phyloP scores from a whole-genome alignment of 1,284 basidiomycete genomes.

The Cryptococcus deneoformans region DNA sequence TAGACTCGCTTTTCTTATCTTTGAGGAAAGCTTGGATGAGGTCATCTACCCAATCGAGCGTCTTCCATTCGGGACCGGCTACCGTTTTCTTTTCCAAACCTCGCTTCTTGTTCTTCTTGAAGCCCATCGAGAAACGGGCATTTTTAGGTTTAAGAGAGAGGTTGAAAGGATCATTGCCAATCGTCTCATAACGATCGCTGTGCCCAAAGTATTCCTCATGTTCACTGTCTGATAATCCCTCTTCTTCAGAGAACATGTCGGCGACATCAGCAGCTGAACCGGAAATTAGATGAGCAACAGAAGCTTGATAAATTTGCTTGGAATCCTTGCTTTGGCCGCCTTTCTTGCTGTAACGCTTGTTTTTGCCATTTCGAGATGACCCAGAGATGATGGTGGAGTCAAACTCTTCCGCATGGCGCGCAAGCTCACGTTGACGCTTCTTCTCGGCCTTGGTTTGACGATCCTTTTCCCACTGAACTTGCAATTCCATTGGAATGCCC shows the following conservation, averaged over 20 bases:
- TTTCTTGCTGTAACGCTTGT: constrained; percentile 31
- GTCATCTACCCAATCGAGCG: constrained; percentile 53
- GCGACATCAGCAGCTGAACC: constrained; percentile 40
- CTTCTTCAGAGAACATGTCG: constrained; percentile 32
- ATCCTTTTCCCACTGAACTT: constrained; percentile 74
- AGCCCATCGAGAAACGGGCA: neutral
- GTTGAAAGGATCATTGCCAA: neutral
- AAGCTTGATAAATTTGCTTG: constrained; percentile 32
- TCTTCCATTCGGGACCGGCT: constrained; percentile 2
- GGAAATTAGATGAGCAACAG: constrained; percentile 41
- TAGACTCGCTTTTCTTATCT: constrained; percentile 55
- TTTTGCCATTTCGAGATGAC: constrained; percentile 60
- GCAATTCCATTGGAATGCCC: constrained; percentile 61
- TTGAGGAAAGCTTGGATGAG: constrained; percentile 68
- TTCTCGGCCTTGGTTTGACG: constrained; percentile 74
- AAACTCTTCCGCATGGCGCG: constrained; percentile 55
- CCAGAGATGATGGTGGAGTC: constrained; percentile 55
- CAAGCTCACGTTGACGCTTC: constrained; percentile 62
- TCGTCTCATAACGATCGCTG: neutral
- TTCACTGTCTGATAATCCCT: constrained; percentile 32
- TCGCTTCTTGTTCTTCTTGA: too few species aligned
- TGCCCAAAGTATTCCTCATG: constrained; percentile 8
- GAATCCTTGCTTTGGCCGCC: constrained; percentile 32
- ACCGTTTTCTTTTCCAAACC: constrained; percentile 18
- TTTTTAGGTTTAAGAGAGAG: neutral